Base-by-base conservation (phyloP, 2,329 filamentous ascomycete genomes). In the Penicillium vulpinum region DNA sequence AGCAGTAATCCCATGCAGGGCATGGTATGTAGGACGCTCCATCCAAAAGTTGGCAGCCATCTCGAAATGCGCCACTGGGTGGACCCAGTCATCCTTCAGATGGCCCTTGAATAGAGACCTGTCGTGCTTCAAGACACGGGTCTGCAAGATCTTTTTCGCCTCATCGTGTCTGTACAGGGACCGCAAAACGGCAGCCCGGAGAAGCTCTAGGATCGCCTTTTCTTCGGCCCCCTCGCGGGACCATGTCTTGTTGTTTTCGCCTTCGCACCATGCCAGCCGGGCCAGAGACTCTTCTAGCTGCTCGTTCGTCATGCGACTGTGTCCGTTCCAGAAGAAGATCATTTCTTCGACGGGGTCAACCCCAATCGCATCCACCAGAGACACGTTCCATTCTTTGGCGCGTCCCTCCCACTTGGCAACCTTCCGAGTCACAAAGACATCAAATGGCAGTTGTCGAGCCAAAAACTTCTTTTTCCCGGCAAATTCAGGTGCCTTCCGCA, bases 271-370 rank as follows among this genome's bases (percentile, higher is more conserved):
- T 0, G 80, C 78, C 11, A 96, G 75, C n/a, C 83, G 82, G 0
- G 71, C 75, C 36, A 91, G 71, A 0, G 86, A 90, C 40, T 80
- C 76, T 46, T 88, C 78, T 15, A 96, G 78, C 58, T 93, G 84
- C 0, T 77, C 76, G 0, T 76, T 66, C 2, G 83, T 79, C 90
- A 96, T 95, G 53, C 91, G 86, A 74, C 90, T 93, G 65, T 85
- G 86, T 0, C 92, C 93, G 68, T 91, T 92, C 92, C 92, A 97
- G 66, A 97, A 86, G 72, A 93, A 96, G 13, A 89, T 87, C 89
- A 97, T 96, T 77, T 97, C 94, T 67, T 92, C 85, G 0, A 91
- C 80, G 0, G 94, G 94, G 58, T 87, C 89, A 3, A 90, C 81
- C 0, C 92, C 92, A 9, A 95, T 81, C 0, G 89, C 92, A 65